Conservation (phyloP, 23 red algal genomes). For the Gracilaria gracilis region DNA sequence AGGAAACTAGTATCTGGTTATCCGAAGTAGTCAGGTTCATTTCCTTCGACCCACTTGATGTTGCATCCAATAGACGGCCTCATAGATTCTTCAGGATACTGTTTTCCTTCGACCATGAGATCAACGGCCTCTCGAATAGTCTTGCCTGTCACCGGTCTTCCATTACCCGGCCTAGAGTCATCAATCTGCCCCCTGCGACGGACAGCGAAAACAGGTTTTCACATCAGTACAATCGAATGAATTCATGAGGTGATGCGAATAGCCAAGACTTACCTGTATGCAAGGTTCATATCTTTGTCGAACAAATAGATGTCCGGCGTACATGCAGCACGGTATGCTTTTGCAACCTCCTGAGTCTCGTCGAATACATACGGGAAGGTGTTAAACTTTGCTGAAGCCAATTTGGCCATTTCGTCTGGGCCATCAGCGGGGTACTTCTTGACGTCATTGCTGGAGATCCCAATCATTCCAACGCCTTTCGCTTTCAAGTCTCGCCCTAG, state of each 20-base stretch:
- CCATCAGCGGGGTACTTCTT: conserved; percentile 68
- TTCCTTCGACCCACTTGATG: conserved; percentile 86
- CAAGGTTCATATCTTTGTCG: conserved; percentile 58
- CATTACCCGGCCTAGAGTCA: conserved; percentile 80
- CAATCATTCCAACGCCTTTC: conserved; percentile 66
- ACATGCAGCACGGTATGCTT: conserved; percentile 73
- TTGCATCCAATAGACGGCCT: conserved; percentile 86
- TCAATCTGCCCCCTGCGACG: conserved; percentile 72
- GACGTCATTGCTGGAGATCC: conserved; percentile 78
- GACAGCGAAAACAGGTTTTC: background rate
- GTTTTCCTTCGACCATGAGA: conserved; percentile 52
- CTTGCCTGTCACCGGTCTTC: conserved; percentile 48
- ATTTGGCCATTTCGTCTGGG: conserved; percentile 67
- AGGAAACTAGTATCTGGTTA: background rate
- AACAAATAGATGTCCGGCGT: conserved; percentile 89
- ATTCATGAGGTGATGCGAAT: background rate
- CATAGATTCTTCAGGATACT: conserved; percentile 41
- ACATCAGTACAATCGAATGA: background rate
- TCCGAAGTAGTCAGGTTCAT: conserved; percentile 47
- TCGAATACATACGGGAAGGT: conserved; percentile 85
- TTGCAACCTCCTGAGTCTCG: conserved; percentile 84
- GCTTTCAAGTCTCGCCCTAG: conserved; percentile 58
- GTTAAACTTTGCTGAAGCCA: conserved; percentile 38
- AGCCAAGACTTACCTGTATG: conserved; percentile 56
- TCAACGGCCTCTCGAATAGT: conserved; percentile 76